Evolutionary conservation across 2,329 filamentous ascomycete genomes (phyloP), one percentile per base, ranked within the genome.

Genomic region (Helminthosporium solani): DNA sequence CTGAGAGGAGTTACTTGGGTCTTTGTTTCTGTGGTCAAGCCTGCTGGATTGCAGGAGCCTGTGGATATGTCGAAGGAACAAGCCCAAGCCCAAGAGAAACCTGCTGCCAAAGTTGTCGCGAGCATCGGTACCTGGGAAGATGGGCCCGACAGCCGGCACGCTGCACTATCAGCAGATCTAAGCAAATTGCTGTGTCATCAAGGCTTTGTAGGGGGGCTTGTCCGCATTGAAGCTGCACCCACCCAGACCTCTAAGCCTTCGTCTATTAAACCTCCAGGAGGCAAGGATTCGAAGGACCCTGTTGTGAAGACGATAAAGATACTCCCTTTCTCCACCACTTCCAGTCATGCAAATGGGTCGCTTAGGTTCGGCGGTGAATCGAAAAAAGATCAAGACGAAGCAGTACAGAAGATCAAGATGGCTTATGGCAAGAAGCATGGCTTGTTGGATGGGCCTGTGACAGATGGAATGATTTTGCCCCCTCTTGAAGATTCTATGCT

Each of bases 361-460:
- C 76, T 96, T 18, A 90, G 84, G 58, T 95, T 97, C 63, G 92
- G 92, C 3, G 89, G 90, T 12, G 90, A 96, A 58, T 88, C 89
- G 0, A 88, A 89, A 58, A 81, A 87, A 5, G 88, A 94, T 56
- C 85, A 85, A 42, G 89, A 95, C 62, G 89, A 90, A 56, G 83
- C 84, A 2, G 76, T 82, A 12, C 86, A 86, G 61, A 82, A 82
- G 34, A 84, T 96, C 50, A 82, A 83, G 52, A 79, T 84, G 9
- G 80, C 89, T 2, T 94, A 94, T 57, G 81, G 83, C 16, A 78
- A 76, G 23, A 80, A 81, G 18, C 71, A 75, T 34, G 83, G 86
- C 1, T 68, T 97, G 15, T 74, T 97, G 1, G 82, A 87, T 44
- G 94, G 94, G 0, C 90, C 94, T 4, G 67, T 99, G 40, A 96